Conservation (phyloP, 768 basidiomycete species). For the Termitomyces sp. region DNA sequence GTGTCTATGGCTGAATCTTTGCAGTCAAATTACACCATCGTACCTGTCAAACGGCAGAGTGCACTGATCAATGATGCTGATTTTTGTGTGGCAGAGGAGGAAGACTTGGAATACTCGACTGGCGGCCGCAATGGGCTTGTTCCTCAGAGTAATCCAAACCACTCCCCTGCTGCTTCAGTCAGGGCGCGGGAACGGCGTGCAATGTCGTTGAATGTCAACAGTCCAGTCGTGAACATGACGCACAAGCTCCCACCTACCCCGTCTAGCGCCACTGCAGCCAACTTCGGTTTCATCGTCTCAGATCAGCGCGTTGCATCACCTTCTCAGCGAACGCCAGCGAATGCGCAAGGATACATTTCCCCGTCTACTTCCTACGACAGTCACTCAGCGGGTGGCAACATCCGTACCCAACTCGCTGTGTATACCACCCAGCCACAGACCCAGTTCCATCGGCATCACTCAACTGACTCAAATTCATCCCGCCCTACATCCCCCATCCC, state of each 20-base stretch:
- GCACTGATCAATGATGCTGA: constrained; percentile 64
- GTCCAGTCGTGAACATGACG: constrained; percentile 18
- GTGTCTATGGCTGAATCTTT: constrained; percentile 76
- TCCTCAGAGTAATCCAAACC: constrained; percentile 7
- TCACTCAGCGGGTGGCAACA: constrained; percentile 32
- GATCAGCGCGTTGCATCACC: constrained; percentile 29
- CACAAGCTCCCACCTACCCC: constrained; percentile 19
- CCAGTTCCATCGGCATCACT: constrained; percentile 13
- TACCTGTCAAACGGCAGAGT: constrained; percentile 63
- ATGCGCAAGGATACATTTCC: constrained; percentile 36
- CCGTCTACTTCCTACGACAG: constrained; percentile 24
- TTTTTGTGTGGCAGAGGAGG: constrained; percentile 59
- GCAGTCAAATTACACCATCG: constrained; percentile 67
- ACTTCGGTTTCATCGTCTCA: constrained; percentile 28
- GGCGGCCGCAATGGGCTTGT: neutral
- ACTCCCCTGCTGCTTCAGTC: constrained; percentile 39
- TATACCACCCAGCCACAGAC: constrained; percentile 4
- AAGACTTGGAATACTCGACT: constrained; percentile 9
- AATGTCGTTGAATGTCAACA: constrained; percentile 52
- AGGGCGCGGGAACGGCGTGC: constrained; percentile 55
- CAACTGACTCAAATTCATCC: constrained; percentile 27
- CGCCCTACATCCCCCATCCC: constrained; percentile 11
- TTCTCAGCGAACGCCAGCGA: constrained; percentile 27
- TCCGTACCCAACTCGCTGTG: constrained; percentile 40
- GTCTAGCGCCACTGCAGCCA: constrained; percentile 22